phyloP scores from a whole-genome alignment of 2,329 filamentous ascomycete genomes.

The Colletotrichum sp. region DNA sequence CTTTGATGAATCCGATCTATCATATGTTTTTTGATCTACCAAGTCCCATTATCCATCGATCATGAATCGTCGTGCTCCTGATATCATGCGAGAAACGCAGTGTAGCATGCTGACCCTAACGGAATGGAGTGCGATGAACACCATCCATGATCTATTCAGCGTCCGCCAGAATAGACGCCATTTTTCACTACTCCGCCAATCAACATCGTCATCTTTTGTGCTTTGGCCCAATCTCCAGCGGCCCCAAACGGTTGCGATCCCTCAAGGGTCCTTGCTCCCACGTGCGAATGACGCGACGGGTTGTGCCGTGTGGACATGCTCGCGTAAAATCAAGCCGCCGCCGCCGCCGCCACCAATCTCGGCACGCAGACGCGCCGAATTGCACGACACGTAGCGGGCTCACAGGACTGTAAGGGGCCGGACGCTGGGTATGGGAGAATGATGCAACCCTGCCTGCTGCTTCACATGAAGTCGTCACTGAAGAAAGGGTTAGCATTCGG shows the following conservation, averaged over 20 bases:
- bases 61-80: background rate
- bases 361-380: background rate
- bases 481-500: slow-evolving; percentile 22
- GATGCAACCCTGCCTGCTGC: slow-evolving; percentile 19
- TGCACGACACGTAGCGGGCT: background rate
- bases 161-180: background rate
- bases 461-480: slow-evolving; percentile 78
- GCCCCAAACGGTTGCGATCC: background rate
- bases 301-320: background rate
- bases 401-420: background rate
- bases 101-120: background rate
- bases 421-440: slow-evolving; percentile 8
- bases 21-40: background rate
- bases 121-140: background rate
- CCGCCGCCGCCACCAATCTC: background rate
- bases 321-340: background rate
- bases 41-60: background rate
- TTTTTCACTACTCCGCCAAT: background rate
- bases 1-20: background rate
- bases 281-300: background rate
- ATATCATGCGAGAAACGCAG: background rate
- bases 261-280: background rate
- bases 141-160: background rate
- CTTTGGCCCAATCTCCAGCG: background rate
- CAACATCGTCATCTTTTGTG: background rate